Evolutionary conservation across 441 rosid genomes (phyloP), one percentile per base, ranked within the genome.

Genomic region (Adansonia grandidieri): DNA sequence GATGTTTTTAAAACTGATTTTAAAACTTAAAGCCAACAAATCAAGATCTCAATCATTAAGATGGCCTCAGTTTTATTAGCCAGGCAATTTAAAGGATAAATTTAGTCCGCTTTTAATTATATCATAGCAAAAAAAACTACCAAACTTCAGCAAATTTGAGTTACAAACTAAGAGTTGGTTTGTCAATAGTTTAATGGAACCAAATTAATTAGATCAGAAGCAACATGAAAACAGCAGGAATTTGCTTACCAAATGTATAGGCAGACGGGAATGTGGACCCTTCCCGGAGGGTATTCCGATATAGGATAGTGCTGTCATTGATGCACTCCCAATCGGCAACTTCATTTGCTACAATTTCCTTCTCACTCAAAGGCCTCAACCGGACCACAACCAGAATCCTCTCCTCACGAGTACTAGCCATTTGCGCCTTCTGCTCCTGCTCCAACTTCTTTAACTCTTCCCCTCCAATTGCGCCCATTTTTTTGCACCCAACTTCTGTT

Each of bases 261-360:
- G 98, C 91, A 75, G 96, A 89, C 10, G 99, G 98, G 86, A 89
- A 94, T 24, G 93, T 88, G 42, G 97, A 96, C 61, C 99, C 96
- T 85, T 91, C 95, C 64, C 96, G 93, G 80, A 93, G 93, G n/a
- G 92, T 91, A 87, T 93, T 96, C 77, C 95, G 86, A 84, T 94
- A 94, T 79, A 96, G 86, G 74, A 96, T 81, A 22, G 98, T 89
- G 71, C 87, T 89, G 37, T 89, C 94, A 79, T 92, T 89, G 89
- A 96, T 88, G 85, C 99, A 96, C 84, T 94, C 99, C 98, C 99
- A 96, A 71, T 96, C 98, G 0, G 90, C 89, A 79, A 85, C 91
- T 82, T 94, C 99, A 78, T 82, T 80, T 79, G 87, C 90, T 60
- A 79, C 77, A 84, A 88, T 83, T 87, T 96, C 99, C 89, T 93